Base-by-base conservation (phyloP, 805 yeast species). In the Myxozyma nipponensis region DNA sequence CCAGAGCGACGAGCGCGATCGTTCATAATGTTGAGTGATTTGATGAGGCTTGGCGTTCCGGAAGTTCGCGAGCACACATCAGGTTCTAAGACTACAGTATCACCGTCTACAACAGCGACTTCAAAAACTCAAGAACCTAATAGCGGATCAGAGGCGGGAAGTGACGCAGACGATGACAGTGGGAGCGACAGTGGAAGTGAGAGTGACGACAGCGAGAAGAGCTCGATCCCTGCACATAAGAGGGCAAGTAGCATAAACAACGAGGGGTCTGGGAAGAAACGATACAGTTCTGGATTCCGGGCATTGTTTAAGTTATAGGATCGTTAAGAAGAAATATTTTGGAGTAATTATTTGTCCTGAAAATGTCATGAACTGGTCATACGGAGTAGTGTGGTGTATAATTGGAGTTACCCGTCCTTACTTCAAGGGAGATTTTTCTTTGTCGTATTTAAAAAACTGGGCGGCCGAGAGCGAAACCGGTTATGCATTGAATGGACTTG, bases 61-160 rank as follows among this genome's bases (percentile, higher is more conserved):
- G 58, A 52, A 6, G 58, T 54, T 10, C 43, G 54, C 13, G 58
- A 54, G n/a, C 37, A 45, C n/a, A 52, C 50, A 4, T 34, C 49
- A 10, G 56, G 58, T 7, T 28, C 47, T 13, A 10, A 15, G 35
- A 30, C 15, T n/a, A n/a, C n/a, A n/a, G 21, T 3, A 15, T n/a
- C 39, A 21, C 39, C 19, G 34, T 15, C 13, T 7, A 22, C 2
- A 22, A 34, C 21, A 13, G 24, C 21, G 23, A 5, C 18, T 39
- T 39, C 15, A 24, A 18, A 22, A 37, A 17, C 30, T 6, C 19
- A 24, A 4, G 44, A 30, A 17, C 24, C 39, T 25, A 32, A 34
- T 26, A 25, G 38, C 3, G 50, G 36, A 3, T 41, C 45, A 5
- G 40, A 32, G 26, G 19, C 38, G 15, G 40, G 13, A 4, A 22